A percentile compares a stretch with the other conserved stretches of the same genome.
These are phyloP conservation scores for Phlebiopsis flavidoalba DNA, from an alignment of 768 basidiomycete species.

Conservation along the genomic window DNA sequence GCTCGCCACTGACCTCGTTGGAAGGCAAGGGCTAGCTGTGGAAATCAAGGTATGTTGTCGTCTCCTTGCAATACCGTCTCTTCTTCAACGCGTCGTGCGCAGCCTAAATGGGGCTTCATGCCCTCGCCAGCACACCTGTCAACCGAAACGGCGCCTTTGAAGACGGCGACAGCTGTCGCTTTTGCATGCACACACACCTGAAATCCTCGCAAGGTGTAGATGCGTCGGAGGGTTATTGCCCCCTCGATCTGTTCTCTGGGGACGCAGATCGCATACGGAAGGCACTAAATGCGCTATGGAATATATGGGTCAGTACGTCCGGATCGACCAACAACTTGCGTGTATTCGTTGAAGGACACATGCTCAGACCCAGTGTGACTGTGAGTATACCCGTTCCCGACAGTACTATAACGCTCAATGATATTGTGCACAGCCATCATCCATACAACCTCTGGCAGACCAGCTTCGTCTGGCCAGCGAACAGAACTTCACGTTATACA, in stretches of 20 bases:
- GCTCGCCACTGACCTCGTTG: constrained; percentile 78
- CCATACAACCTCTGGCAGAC: constrained; percentile 17
- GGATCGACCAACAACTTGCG: constrained; percentile 78
- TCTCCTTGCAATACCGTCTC: not conserved
- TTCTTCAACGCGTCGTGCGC: not conserved
- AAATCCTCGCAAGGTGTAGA: constrained; percentile 34
- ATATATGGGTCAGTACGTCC: constrained; percentile 59
- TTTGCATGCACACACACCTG: constrained; percentile 80
- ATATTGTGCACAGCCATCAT: constrained; percentile 10
- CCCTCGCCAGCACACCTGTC: constrained; percentile 63
- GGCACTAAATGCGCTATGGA: constrained; percentile 70
- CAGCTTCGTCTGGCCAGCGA: constrained; percentile 8
- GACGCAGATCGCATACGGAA: constrained; percentile 52
- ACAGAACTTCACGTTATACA: not conserved
- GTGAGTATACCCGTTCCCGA: constrained; percentile 17
- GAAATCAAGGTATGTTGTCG: constrained; percentile 78
- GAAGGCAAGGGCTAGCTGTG: constrained; percentile 59
- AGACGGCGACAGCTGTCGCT: constrained; percentile 77
- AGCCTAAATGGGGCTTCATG: constrained; percentile 99
- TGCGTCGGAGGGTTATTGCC: constrained; percentile 61
- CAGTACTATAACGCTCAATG: not conserved
- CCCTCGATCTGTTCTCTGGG: constrained; percentile 84
- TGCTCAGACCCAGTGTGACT: constrained; percentile 56
- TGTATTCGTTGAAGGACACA: constrained; percentile 66
- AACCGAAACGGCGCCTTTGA: constrained; percentile 46